Evolutionary conservation across 352 stramenopile genomes (phyloP), one percentile per base, ranked within the genome.

Genomic region (Phytophthora quininea): DNA sequence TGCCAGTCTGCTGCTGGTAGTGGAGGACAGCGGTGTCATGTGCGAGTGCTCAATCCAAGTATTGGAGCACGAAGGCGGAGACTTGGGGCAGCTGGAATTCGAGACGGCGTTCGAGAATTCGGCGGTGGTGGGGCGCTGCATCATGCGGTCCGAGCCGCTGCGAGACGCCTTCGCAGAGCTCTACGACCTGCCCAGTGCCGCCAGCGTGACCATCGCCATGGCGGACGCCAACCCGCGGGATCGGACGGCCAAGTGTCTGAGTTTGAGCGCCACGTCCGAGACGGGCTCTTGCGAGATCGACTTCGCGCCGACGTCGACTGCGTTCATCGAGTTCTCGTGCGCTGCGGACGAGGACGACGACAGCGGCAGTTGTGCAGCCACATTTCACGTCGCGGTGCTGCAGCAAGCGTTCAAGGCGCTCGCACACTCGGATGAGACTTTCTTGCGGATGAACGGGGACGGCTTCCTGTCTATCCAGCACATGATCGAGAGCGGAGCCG

Each of bases 21-120:
- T 94, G n/a, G 86, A 94, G 53, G 86, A 96, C 53, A 89, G 77
- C 59, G 88, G 88, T 38, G 83, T 94, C 42, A 90, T 96, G 59
- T 93, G 86, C 66, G 88, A 96, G 69, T 94, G 88, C 54, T 83
- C 83, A 43, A 89, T 96, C 67, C 86, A 92, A 57, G 86, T 90
- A 38, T 45, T 96, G 35, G 86, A 96, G 61, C 74, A 91, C 15
- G 88, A 96, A 59, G 73, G 77, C 32, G 84, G 88, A 58, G 88
- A 96, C 58, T 64, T 94, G 12, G 75, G 70, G 0, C 78, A 88
- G 35, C 60, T 90, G 32, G 86, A 91, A 68, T 94, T 96, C 47
- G 88, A 96, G 62, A 86, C 71, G 30, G 76, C 78, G 4, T 96
- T 96, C 53, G 88, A 96, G 62, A 67, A 84, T 30, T 91, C 86